phyloP scores from a whole-genome alignment of 192 early-diverging fungal genomes.

The Dispira simplex region DNA sequence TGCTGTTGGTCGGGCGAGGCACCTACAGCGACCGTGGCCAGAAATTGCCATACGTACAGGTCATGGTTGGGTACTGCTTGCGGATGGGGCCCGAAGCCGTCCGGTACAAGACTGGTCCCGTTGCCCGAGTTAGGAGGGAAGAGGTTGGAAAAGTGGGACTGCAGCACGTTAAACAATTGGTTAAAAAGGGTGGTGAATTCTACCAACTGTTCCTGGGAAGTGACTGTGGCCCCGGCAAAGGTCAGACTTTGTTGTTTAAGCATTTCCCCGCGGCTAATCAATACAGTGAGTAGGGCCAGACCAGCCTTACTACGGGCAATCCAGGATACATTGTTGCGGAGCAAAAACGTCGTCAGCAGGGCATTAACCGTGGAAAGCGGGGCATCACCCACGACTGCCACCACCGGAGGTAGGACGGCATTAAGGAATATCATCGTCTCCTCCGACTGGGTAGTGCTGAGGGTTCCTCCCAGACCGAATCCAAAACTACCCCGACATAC shows the following conservation, averaged over 20 bases:
- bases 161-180: constrained; percentile 61
- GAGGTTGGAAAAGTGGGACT: constrained; percentile 55
- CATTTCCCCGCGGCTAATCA: constrained; percentile 79
- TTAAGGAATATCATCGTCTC: constrained; percentile 80
- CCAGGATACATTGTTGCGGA: constrained; percentile 79
- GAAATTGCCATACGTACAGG: constrained; percentile 94
- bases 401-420: constrained; percentile 70
- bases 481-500: constrained; percentile 37
- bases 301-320: constrained; percentile 73
- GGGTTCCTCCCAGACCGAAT: constrained; percentile 13
- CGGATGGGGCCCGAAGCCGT: constrained; percentile 17
- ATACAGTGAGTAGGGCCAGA: constrained; percentile 76
- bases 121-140: constrained; percentile 41
- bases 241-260: constrained; percentile 44
- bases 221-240: constrained; percentile 24
- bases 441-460: constrained; percentile 25
- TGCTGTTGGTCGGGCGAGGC: constrained; percentile 93
- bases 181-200: constrained; percentile 48
- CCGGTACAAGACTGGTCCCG: constrained; percentile 16
- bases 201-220: constrained; percentile 12
- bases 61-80: constrained; percentile 40
- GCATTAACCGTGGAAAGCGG: constrained; percentile 70
- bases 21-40: constrained; percentile 88
- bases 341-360: constrained; percentile 66
- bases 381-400: constrained; percentile 66